A percentile compares a stretch with the other conserved stretches of the same genome.
Evolutionary conservation across 2,329 filamentous ascomycete genomes (phyloP).

Genomic region (Aureobasidium sp.): DNA sequence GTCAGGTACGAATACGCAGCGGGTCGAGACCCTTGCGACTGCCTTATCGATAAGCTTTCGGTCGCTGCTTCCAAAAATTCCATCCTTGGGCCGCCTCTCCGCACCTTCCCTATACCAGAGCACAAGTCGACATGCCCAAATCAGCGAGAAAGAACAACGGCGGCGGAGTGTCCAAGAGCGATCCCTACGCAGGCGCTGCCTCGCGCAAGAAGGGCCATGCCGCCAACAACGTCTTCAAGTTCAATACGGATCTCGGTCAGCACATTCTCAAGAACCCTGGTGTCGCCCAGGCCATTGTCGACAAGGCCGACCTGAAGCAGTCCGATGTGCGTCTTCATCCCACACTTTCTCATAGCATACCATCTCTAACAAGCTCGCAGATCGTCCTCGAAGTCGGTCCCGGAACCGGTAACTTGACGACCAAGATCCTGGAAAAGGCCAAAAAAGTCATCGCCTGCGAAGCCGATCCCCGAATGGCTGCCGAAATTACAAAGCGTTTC

Average conservation of each 20-base stretch:
- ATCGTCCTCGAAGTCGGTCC: slow-evolving; percentile 88
- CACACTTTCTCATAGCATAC: neutral
- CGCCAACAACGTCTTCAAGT: slow-evolving; percentile 85
- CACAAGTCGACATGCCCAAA: slow-evolving; percentile 38
- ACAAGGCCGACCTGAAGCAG: slow-evolving; percentile 84
- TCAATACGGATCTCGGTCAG: slow-evolving; percentile 84
- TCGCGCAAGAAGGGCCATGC: slow-evolving; percentile 41
- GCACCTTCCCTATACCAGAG: neutral
- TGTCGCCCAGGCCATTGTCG: slow-evolving; percentile 72
- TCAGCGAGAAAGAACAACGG: slow-evolving; percentile 30
- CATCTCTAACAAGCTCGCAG: neutral
- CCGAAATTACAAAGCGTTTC: slow-evolving; percentile 87
- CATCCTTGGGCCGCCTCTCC: slow-evolving; percentile 4
- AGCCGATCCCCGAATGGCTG: slow-evolving; percentile 92
- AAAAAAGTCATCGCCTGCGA: slow-evolving; percentile 82
- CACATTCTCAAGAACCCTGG: slow-evolving; percentile 92
- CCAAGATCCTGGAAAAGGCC: slow-evolving; percentile 79
- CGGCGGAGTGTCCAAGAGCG: slow-evolving; percentile 29
- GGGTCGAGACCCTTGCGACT: neutral
- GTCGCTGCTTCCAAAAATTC: slow-evolving; percentile 7
- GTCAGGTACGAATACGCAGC: neutral
- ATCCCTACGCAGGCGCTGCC: slow-evolving; percentile 38
- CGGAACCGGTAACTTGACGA: slow-evolving; percentile 82
- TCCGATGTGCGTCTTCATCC: slow-evolving; percentile 51
- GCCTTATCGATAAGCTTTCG: slow-evolving; percentile 17